phyloP scores from a whole-genome alignment of 305 asterid species.

The Caryopteris hybrid region DNA sequence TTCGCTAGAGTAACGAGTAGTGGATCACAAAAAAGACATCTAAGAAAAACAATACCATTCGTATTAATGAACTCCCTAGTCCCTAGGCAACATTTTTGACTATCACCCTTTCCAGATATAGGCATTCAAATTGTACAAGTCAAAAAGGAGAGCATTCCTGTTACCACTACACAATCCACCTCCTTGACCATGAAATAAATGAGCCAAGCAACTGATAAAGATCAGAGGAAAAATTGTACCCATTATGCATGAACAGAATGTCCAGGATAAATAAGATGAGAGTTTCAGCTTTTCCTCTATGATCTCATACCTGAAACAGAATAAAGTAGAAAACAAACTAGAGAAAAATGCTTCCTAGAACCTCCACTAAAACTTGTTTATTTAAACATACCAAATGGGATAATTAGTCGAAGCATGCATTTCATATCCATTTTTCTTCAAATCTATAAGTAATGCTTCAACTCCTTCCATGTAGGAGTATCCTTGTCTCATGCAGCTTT shows the following conservation, averaged over 20 bases:
- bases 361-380: constrained; percentile 3
- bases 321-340: constrained; percentile 12
- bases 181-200: too few species aligned
- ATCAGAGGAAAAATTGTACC: constrained; percentile 36
- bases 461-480: constrained; percentile 79
- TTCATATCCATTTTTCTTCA: constrained; percentile 76
- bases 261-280: constrained; percentile 84
- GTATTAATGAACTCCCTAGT: background rate
- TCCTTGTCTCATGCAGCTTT: constrained; percentile 70
- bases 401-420: constrained; percentile 87
- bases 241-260: constrained; percentile 86
- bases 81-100: background rate
- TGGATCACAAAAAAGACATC: constrained; percentile 1
- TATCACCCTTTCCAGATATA: too few species aligned
- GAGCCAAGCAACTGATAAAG: constrained; percentile 1
- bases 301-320: constrained; percentile 63
- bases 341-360: constrained; percentile 9
- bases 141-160: background rate
- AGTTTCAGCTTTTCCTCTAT: constrained; percentile 84
- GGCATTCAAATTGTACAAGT: background rate
- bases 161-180: background rate
- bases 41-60: background rate
- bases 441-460: constrained; percentile 57
- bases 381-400: constrained; percentile 65
- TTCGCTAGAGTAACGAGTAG: background rate